Percentiles rank a stretch among this genome's conserved stretches.
Conservation (phyloP, 1,139 yeast species). For the Diutina mesorugosa region DNA sequence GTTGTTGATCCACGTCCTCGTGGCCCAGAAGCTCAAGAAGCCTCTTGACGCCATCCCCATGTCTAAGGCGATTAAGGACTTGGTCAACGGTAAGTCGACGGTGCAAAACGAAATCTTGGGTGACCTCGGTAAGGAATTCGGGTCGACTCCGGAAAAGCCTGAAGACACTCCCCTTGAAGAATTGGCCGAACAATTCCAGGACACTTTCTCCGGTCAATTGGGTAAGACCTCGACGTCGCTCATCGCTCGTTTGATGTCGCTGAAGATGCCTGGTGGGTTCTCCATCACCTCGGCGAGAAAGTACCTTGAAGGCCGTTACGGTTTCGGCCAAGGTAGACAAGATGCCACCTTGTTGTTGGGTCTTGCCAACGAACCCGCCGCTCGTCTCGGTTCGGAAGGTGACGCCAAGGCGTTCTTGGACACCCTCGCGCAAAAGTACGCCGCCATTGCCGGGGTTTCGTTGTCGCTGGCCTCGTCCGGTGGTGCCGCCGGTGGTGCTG, state of each 20-base stretch:
- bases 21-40: slow-evolving; percentile 92
- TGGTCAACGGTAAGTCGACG: slow-evolving; percentile 97
- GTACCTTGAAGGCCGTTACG: slow-evolving; percentile 82
- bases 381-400: slow-evolving; percentile 71
- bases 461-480: slow-evolving; percentile 46
- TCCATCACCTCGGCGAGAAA: slow-evolving; percentile 85
- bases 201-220: slow-evolving; percentile 70
- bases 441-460: slow-evolving; percentile 67
- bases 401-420: slow-evolving; percentile 91
- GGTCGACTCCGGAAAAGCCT: slow-evolving; percentile 96
- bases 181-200: slow-evolving; percentile 91
- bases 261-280: slow-evolving; percentile 99
- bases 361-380: slow-evolving; percentile 80
- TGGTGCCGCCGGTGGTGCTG: slow-evolving; percentile 43
- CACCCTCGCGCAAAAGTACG: slow-evolving; percentile 71
- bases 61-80: slow-evolving; percentile 88
- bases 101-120: slow-evolving; percentile 97
- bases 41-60: slow-evolving; percentile 75
- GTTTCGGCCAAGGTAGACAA: slow-evolving; percentile 88
- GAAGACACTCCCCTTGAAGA: slow-evolving; percentile 95
- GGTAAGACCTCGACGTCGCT: slow-evolving; percentile 90
- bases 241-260: slow-evolving; percentile 81
- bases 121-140: slow-evolving; percentile 96
- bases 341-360: slow-evolving; percentile 78
- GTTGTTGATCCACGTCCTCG: slow-evolving; percentile 74